Evolutionary conservation across 169 alveolate species (phyloP), one percentile per base, ranked within the genome.

Genomic region (Cryptosporidium baileyi): DNA sequence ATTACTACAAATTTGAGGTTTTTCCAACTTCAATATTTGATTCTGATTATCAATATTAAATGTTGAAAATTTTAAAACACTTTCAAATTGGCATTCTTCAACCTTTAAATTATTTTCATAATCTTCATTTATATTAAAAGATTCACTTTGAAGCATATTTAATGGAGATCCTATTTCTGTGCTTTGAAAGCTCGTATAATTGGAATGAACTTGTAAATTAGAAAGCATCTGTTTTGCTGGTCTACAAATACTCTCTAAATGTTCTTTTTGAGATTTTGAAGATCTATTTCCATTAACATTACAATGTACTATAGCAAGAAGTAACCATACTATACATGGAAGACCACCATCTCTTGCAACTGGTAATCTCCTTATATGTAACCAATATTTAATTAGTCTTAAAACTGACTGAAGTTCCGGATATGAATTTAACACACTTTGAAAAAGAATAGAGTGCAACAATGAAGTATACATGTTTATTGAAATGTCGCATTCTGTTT

Each of bases 301-400:
- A 19, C 92, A 88, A 38, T 82, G 60, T 41, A 62, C 82, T 17
- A 89, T 89, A 2, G 89, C 92, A 30, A 95, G 89, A 63, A 94
- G 82, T 94, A 94, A 91, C 97, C 97, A 95, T 26, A 93, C 89
- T 44, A 95, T 93, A 43, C 96, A 90, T 13, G 97, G 97, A 30
- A 95, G 92, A 36, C 97, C 97, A 1, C 97, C 97, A 65, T 94
- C 97, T 61, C 91, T 93, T 94, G 93, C 94, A 24, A 94, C 89
- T 28, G 97, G 97, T 17, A 95, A 63, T 2, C 93, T 90, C 49
- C 97, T 89, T 19, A 90, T 89, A 36, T 90, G 85, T 26, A 93
- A 82, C 95, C 96, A 92, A 36, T 92, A 92, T 82, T 95, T 95
- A 22, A 94, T 80, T 17, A 95, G 80, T 28, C 95, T 80, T 95